These are phyloP conservation scores for Elsinoe ampelina DNA, from an alignment of 2,329 filamentous ascomycete species.

Conservation along the genomic window DNA sequence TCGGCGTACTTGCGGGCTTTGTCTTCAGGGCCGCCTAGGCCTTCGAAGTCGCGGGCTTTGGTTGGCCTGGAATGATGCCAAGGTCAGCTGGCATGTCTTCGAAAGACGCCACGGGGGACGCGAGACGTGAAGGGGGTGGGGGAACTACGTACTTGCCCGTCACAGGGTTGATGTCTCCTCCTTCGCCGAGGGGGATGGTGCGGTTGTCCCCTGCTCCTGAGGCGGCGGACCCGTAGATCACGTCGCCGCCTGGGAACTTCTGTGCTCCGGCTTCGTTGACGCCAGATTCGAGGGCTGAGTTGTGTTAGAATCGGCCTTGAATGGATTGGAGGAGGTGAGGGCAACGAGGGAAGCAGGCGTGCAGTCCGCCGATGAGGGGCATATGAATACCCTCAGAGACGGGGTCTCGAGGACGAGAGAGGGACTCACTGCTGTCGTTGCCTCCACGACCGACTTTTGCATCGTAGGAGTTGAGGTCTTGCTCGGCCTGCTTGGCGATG, in stretches of 20 bases:
- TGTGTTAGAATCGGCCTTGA: not conserved
- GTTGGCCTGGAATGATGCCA: too few relatives aligned
- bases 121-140: too few relatives aligned
- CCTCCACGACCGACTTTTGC: conserved; percentile 26
- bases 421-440: conserved; percentile 31
- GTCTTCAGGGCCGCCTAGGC: conserved; percentile 39
- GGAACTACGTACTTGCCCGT: conserved; percentile 35
- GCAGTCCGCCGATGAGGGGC: too few relatives aligned
- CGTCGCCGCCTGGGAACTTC: conserved; percentile 38
- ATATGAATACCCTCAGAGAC: too few relatives aligned
- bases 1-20: conserved; percentile 32
- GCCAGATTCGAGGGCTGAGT: conserved; percentile 37
- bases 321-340: not conserved
- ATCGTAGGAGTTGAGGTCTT: conserved; percentile 37
- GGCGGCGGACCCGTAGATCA: conserved; percentile 36
- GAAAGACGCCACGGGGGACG: too few relatives aligned
- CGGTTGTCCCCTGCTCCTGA: conserved; percentile 39
- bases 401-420: too few relatives aligned
- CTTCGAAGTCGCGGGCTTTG: conserved; percentile 42
- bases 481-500: conserved; percentile 40
- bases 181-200: conserved; percentile 39
- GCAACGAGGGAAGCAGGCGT: too few relatives aligned
- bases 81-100: too few relatives aligned
- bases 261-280: conserved; percentile 33
- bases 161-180: conserved; percentile 33